Percentiles rank a stretch among this genome's conserved stretches.
Evolutionary conservation across 2,329 filamentous ascomycete species (phyloP).

Genomic region (Exophiala mesophila): DNA sequence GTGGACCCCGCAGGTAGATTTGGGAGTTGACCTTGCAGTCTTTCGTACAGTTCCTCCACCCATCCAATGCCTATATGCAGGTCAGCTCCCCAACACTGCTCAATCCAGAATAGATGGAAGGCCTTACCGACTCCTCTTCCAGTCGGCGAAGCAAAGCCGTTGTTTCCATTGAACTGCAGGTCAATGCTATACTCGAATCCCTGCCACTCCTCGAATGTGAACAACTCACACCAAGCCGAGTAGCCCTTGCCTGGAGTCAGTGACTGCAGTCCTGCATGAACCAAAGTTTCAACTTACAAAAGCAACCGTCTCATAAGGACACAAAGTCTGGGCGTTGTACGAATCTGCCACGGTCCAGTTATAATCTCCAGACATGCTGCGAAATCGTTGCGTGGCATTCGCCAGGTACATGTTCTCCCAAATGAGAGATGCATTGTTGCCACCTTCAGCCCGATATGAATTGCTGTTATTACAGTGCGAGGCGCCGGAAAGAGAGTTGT

Average conservation of each 20-base stretch:
- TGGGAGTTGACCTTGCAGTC: constrained; percentile 44
- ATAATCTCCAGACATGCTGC: constrained; percentile 50
- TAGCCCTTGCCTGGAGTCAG: too few relatives aligned
- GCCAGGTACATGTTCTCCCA: constrained; percentile 63
- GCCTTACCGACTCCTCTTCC: constrained; percentile 54
- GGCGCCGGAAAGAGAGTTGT: constrained; percentile 65
- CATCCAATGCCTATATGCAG: constrained; percentile 68
- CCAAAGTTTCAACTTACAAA: too few relatives aligned
- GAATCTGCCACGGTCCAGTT: constrained; percentile 62
- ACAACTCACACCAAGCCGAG: constrained; percentile 68
- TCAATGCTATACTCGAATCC: constrained; percentile 68
- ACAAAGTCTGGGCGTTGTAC: constrained; percentile 66
- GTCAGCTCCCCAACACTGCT: background rate
- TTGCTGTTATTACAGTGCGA: constrained; percentile 61
- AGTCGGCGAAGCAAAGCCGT: constrained; percentile 52
- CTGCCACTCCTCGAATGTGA: constrained; percentile 70
- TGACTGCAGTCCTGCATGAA: too few relatives aligned
- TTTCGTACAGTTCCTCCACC: constrained; percentile 63
- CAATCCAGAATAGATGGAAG: background rate
- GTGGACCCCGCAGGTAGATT: constrained; percentile 24
- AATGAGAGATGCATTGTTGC: constrained; percentile 49
- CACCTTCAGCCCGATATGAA: constrained; percentile 44
- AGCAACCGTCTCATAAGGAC: constrained; percentile 72
- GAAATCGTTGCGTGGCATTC: constrained; percentile 59
- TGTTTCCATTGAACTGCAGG: constrained; percentile 58